Base-by-base conservation (phyloP, 2,329 filamentous ascomycete genomes). In the Thermothelomyces thermophilus region DNA sequence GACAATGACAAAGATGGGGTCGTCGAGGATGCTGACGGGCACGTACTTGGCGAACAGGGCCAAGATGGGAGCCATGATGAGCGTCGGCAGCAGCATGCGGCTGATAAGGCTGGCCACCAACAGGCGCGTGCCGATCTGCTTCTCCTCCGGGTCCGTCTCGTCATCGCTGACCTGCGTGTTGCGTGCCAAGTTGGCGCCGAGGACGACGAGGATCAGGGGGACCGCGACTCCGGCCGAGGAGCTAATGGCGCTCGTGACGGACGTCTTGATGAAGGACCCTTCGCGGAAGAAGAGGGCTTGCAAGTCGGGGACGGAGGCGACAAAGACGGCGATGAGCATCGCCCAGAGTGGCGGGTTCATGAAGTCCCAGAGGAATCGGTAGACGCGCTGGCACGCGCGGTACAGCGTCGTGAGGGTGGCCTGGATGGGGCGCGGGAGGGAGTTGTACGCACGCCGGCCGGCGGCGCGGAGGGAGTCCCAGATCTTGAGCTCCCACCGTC, bases 341-440 rank as follows among this genome's bases (percentile, higher is more conserved):
- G 93, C 90, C 90, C 90, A 97, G 22, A 98, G 82, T 1, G 93
- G 93, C 36, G 93, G 91, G 68, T 97, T 97, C 91, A 98, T 97
- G 67, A 96, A 95, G 41, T 87, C 86, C 86, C 87, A 93, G 11
- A 90, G 65, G 46, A 90, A 90, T 42, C 69, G 70, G 58, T 79
- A 68, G 59, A 87, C 55, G 66, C 77, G 66, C 59, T 60, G 66
- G 39, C 66, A 70, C 16, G 70, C 58, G 10, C 51, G 57, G 42
- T 64, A 61, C 7, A 68, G 13, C 36, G 60, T 60, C 2, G 59
- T 52, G 13, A 74, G 56, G 0, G 55, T 40, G 5, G 56, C 53
- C 58, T 74, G 75, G 30, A 73, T 24, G 4, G 73, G 68, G 2
- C 35, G 43, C 1, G 76, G 76, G 16, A 77, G 65, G n/a, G 62